Evolutionary conservation across 768 basidiomycete species (phyloP).

Genomic region (Candolleomyces aberdarensis): DNA sequence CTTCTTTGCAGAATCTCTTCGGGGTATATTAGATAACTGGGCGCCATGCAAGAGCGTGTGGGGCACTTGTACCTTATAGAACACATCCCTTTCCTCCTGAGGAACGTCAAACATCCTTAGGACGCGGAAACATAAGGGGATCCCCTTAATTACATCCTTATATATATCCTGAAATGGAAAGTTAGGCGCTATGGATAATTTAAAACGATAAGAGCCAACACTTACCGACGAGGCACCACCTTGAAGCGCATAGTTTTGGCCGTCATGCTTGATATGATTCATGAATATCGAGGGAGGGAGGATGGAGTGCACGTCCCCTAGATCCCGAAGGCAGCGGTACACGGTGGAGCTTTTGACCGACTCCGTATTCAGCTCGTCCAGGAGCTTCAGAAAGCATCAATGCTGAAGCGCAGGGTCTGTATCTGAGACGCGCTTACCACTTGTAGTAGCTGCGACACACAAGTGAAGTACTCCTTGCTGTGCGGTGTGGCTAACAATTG

Average conservation of each 20-base stretch:
- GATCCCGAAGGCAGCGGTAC: slow-evolving; percentile 14
- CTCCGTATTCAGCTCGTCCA: neutral
- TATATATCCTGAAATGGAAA: slow-evolving; percentile 17
- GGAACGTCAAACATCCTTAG: slow-evolving; percentile 16
- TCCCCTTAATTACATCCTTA: slow-evolving; percentile 10
- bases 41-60: neutral
- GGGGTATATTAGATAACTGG: neutral
- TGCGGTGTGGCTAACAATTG: slow-evolving; percentile 3
- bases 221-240: neutral
- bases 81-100: slow-evolving; percentile 8
- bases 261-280: slow-evolving; percentile 9
- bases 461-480: slow-evolving; percentile 10
- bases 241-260: neutral
- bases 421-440: slow-evolving; percentile 7
- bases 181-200: neutral
- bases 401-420: slow-evolving; percentile 2
- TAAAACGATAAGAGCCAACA: neutral
- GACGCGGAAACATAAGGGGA: slow-evolving; percentile 18
- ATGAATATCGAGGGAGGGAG: slow-evolving; percentile 23
- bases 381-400: neutral
- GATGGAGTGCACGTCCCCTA: slow-evolving; percentile 11
- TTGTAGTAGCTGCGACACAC: slow-evolving; percentile 18
- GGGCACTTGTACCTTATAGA: slow-evolving; percentile 10
- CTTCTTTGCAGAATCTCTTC: slow-evolving; percentile 13
- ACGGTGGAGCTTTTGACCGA: slow-evolving; percentile 3